These are phyloP conservation scores for Candida anglica DNA, from an alignment of 805 yeast genomes.

Conservation along the genomic window DNA sequence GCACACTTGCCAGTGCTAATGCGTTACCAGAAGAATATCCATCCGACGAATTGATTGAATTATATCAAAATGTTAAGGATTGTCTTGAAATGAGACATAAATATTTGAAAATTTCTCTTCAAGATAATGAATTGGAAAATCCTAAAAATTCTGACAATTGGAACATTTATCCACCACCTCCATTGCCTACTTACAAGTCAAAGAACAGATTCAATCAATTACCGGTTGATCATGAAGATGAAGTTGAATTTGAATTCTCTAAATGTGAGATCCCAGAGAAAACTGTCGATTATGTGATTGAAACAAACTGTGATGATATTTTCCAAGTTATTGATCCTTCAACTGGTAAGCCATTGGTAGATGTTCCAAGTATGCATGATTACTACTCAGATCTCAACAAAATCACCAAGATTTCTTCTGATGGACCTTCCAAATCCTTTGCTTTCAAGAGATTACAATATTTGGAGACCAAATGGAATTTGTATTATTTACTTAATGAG, in stretches of 20 bases:
- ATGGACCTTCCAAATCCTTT: conserved; percentile 95
- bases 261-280: conserved; percentile 52
- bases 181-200: conserved; percentile 77
- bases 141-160: conserved; percentile 77
- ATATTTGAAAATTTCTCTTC: conserved; percentile 69
- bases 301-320: conserved; percentile 60
- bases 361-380: conserved; percentile 81
- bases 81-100: conserved; percentile 75
- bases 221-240: conserved; percentile 20
- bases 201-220: conserved; percentile 48
- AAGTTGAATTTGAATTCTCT: conserved; percentile 56
- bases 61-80: conserved; percentile 56
- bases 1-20: conserved; percentile 6
- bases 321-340: conserved; percentile 52
- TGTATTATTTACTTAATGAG: conserved; percentile 83
- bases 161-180: conserved; percentile 90
- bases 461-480: conserved; percentile 94
- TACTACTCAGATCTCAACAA: conserved; percentile 80
- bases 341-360: conserved; percentile 36
- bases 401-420: conserved; percentile 72
- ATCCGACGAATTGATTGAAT: conserved; percentile 61
- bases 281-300: conserved; percentile 37
- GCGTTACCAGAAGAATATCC: conserved; percentile 51
- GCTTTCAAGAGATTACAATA: conserved; percentile 92
- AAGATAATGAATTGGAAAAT: conserved; percentile 62